These are phyloP conservation scores for Trichoderma polysporum DNA, from an alignment of 2,329 filamentous ascomycete genomes.

Conservation along the genomic window DNA sequence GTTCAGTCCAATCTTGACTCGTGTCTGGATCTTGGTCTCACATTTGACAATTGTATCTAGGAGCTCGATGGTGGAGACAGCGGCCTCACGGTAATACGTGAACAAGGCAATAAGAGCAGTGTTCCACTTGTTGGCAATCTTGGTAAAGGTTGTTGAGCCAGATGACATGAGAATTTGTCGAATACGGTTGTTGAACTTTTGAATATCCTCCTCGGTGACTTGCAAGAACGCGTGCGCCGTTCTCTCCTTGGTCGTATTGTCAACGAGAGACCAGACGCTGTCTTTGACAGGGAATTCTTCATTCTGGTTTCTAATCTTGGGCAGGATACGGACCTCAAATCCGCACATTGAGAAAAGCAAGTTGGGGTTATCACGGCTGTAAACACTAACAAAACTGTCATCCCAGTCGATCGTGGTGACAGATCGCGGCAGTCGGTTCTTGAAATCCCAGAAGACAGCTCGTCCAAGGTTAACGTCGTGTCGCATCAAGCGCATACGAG, in stretches of 20 bases:
- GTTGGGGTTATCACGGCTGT: constrained; percentile 97
- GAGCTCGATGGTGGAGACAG: constrained; percentile 89
- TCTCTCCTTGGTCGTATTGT: constrained; percentile 94
- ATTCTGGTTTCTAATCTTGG: constrained; percentile 91
- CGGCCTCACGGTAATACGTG: constrained; percentile 97
- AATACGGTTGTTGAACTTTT: constrained; percentile 99
- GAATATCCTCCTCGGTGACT: constrained; percentile 95
- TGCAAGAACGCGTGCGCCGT: constrained; percentile 97
- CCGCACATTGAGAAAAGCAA: constrained; percentile 96
- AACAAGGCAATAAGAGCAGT: constrained; percentile 95
- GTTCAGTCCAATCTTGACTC: constrained; percentile 97
- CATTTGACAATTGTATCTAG: constrained; percentile 99
- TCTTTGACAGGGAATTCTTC: constrained; percentile 98
- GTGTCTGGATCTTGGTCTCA: constrained; percentile 98
- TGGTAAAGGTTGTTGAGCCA: constrained; percentile 98
- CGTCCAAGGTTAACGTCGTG: constrained; percentile 97
- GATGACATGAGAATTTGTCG: constrained; percentile 99
- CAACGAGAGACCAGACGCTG: constrained; percentile 95
- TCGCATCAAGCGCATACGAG: constrained; percentile 95
- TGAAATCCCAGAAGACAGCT: constrained; percentile 98
- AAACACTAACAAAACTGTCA: constrained; percentile 96
- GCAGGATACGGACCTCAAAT: constrained; percentile 94
- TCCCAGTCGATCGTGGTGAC: constrained; percentile 99
- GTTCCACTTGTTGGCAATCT: constrained; percentile 99
- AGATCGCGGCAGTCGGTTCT: constrained; percentile 91